Conservation (phyloP, 1,139 yeast genomes). For the Meyerozyma elateridarum region DNA sequence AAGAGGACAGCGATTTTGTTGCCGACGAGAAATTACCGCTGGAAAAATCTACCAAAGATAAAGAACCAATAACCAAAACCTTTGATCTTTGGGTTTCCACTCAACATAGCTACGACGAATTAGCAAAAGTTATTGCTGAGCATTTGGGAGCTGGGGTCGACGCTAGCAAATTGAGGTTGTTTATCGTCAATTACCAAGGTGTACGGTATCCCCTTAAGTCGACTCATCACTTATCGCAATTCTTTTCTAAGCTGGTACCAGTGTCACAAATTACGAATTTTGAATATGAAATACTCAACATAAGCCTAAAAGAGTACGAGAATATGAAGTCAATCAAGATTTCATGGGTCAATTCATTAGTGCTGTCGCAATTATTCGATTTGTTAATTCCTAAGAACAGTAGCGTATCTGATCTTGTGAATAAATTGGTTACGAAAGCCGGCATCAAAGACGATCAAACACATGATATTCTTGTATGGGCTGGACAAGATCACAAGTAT, state of each 20-base stretch:
- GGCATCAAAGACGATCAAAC: conserved; percentile 47
- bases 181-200: conserved; percentile 53
- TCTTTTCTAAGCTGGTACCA: conserved; percentile 46
- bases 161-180: conserved; percentile 62
- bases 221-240: conserved; percentile 34
- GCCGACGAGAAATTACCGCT: conserved; percentile 18
- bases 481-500: conserved; percentile 41
- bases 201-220: conserved; percentile 47
- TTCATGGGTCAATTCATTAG: conserved; percentile 58
- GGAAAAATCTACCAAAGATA: conserved; percentile 12
- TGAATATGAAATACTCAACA: conserved; percentile 73
- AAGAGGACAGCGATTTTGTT: conserved; percentile 47
- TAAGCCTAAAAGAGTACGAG: conserved; percentile 74
- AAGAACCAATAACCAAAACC: conserved; percentile 17
- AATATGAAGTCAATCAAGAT: conserved; percentile 61
- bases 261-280: conserved; percentile 45
- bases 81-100: conserved; percentile 72
- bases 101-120: conserved; percentile 50
- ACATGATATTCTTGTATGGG: conserved; percentile 56
- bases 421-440: conserved; percentile 52
- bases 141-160: conserved; percentile 44
- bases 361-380: conserved; percentile 66
- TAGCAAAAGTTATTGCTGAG: conserved; percentile 57
- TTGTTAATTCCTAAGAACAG: conserved; percentile 63
- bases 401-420: conserved; percentile 52